Base-by-base conservation (phyloP, 352 stramenopile species). In the Pythium scleroteichum region DNA sequence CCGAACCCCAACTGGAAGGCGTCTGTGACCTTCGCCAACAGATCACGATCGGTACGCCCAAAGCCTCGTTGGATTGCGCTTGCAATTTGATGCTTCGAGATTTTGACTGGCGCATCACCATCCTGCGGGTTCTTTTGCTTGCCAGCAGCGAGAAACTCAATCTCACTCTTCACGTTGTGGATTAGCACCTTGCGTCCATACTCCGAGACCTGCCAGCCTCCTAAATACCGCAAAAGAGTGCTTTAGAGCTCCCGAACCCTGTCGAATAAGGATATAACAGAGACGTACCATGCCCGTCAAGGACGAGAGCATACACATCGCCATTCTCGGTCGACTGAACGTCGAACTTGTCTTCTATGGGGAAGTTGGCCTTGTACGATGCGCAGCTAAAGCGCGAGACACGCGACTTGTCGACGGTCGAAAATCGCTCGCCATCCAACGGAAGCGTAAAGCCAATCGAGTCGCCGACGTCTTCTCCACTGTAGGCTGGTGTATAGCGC, bases 1-100 rank as follows among this genome's bases (percentile, higher is more conserved):
- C 92, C 92, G 56, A 98, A 98, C 12, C 92, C 92, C 22, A 98
- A 62, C 60, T 97, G 87, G 64, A 97, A 98, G 16, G 92, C 88
- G 2, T 72, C 72, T 20, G 80, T 68, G 8, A 98, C 83, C 52
- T 90, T 77, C 20, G 76, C 72, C 66, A 96, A 78, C 17, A 96
- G 82, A 32, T 94, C 83, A 20, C 90, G 75, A 54, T 98, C 92
- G 1, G 90, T 94, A 29, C 84, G 76, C 32, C 78, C 75, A 53
- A 97, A 98, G 49, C 87, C 88, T 27, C 87, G 78, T 45, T 89
- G 75, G 27, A 97, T 89, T 45, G 79, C 83, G 44, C 72, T 73
- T 19, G 81, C 74, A 24, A 96, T 68, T 24, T 83, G 69, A 22
- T 81, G 63, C 46, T 86, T 62, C 10, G 77, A 75, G 8, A 85